Base-by-base conservation (phyloP, 2,329 filamentous ascomycete genomes). In the Sporothrix protearum region DNA sequence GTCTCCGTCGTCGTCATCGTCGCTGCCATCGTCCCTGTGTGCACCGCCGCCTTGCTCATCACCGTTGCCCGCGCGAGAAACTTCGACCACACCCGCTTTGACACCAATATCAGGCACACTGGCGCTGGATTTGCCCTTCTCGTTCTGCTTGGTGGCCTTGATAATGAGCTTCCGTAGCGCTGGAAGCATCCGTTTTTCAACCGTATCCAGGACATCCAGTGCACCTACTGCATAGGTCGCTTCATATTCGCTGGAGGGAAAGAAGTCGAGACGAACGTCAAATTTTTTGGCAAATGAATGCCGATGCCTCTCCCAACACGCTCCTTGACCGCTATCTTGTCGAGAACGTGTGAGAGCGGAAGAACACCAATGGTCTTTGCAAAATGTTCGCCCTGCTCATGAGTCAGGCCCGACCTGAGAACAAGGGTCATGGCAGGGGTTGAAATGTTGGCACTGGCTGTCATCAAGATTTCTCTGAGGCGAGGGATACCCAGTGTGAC, bases 401-500 rank as follows among this genome's bases (percentile, higher is more conserved):
- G 83, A 0, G 89, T 85, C 47, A 97, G 82, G 76, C 94, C 91
- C 28, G 89, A 84, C 76, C 92, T 92, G 39, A 96, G 85, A 61
- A 92, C 86, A 22, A 98, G 84, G 0, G 92, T 96, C 93, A 97
- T 97, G 5, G 89, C 88, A 1, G 96, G 96, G 0, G 96, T 99
- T 51, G 93, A 92, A 74, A 98, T 97, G 61, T 91, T 88, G 68
- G 90, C 88, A 78, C 92, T 96, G 33, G 96, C 96, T 66, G 96
- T 98, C 96, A 99, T 99, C 75, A 99, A 88, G 77, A 99, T 97
- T 86, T 99, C 96, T 83, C 96, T 88, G 25, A 99, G 87, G 82
- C 96, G 93, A 72, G 96, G 96, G 78, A 99, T 98, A 92, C 96
- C 96, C 25, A 97, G 88, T 0, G 96, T 99, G 79, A 99, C 96